Percentiles rank a stretch among this genome's conserved stretches.
These are phyloP conservation scores for Malassezia yamatoensis DNA, from an alignment of 1,284 basidiomycete species.

Conservation along the genomic window DNA sequence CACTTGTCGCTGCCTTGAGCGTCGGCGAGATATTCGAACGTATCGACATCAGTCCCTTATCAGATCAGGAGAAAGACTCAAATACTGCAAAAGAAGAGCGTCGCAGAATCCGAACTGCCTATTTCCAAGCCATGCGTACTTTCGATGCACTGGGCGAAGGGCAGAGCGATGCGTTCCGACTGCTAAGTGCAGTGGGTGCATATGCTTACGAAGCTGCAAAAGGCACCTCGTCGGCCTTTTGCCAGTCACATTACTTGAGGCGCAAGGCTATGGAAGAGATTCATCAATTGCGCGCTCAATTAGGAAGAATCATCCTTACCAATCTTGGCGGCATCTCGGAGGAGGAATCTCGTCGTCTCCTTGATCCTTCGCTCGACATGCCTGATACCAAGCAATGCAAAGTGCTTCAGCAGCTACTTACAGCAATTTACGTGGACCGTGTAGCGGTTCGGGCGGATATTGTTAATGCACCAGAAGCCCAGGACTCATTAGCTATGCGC, in stretches of 20 bases:
- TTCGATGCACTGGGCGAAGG: constrained; percentile 72
- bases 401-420: constrained; percentile 74
- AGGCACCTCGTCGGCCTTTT: constrained; percentile 66
- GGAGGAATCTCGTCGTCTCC: constrained; percentile 7
- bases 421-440: constrained; percentile 89
- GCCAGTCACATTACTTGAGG: constrained; percentile 78
- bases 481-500: constrained; percentile 31
- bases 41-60: constrained; percentile 56
- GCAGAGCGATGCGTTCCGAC: constrained; percentile 78
- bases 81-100: constrained; percentile 52
- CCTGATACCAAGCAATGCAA: constrained; percentile 59
- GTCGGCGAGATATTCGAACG: constrained; percentile 93
- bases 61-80: constrained; percentile 17
- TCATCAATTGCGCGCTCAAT: constrained; percentile 82
- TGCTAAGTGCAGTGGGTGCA: constrained; percentile 84
- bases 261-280: constrained; percentile 98
- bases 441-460: constrained; percentile 84
- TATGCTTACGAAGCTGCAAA: constrained; percentile 65
- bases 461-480: constrained; percentile 42
- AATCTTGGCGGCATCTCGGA: constrained; percentile 4
- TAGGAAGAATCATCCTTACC: constrained; percentile 46
- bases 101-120: constrained; percentile 60
- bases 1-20: constrained; percentile 80
- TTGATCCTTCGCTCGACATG: constrained; percentile 26
- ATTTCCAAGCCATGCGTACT: constrained; percentile 51